Evolutionary conservation across 2,329 filamentous ascomycete species (phyloP), one percentile per base, ranked within the genome.

Genomic region (Neopestalotiopsis clavispora): DNA sequence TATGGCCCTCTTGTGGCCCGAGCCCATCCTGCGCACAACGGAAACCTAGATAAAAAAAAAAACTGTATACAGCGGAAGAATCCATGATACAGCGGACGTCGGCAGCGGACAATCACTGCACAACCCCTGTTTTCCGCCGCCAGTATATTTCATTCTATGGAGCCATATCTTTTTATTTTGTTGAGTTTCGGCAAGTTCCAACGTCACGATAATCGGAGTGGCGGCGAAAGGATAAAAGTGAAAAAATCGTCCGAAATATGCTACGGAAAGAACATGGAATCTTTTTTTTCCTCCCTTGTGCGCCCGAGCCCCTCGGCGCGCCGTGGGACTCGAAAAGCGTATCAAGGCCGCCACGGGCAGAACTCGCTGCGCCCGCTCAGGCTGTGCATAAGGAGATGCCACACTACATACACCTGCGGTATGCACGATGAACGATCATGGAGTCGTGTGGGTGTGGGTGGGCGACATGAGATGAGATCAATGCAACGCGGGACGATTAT

Each of bases 401-500:
- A 64, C 38, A 52, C 45, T 52, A 52, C 45, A 23, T 20, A 52
- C 45, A 20, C 38, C 38, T 32, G 38, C 61, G 40, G 34, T 49
- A 64, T 52, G 61, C 42, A 64, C 61, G 61, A 49, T 64, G 61
- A 20, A 38, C 61, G 42, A 64, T 49, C 42, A 52, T 45, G 61
- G 40, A 49, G 34, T n/a, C 14, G n/a, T 17, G 57, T 34, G 30
- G 57, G 23, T 59, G 57, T 49, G n/a, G 17, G 30, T 34, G 59
- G 32, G 32, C 32, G 32, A 62, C n/a, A 62, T 62, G 59, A 42
- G 59, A 40, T 62, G 59, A 62, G 59, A 34, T 62, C 20, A 45
- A 52, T 64, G 34, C 61, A 49, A 20, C 38, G 59, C 61, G 61
- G 61, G 20, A 49, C 61, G 61, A 64, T 64, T 30, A 64, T 64